Conservation (phyloP, 2,329 filamentous ascomycete genomes). For the Metarhizium humberi region DNA sequence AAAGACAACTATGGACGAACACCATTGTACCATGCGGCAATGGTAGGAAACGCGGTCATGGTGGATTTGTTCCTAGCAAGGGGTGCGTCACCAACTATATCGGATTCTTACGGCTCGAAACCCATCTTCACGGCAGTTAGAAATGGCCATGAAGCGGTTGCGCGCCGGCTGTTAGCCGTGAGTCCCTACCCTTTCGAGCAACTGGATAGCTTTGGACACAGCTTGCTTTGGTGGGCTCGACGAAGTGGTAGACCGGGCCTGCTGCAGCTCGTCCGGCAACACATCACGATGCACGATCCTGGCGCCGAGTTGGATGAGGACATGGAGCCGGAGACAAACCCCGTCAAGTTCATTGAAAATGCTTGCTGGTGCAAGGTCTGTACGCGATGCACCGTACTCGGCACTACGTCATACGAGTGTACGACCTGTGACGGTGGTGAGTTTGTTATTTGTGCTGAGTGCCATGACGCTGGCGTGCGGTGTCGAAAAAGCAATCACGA, state of each 20-base stretch:
- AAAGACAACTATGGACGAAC: constrained; percentile 4
- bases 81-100: neutral
- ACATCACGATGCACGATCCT: neutral
- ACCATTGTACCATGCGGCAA: constrained; percentile 1
- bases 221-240: constrained; percentile 5
- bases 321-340: neutral
- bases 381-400: constrained; percentile 4
- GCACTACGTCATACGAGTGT: constrained; percentile 4
- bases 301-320: neutral
- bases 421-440: constrained; percentile 7
- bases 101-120: neutral
- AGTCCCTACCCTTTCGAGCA: neutral
- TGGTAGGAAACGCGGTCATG: neutral
- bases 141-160: constrained; percentile 5
- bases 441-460: constrained; percentile 9
- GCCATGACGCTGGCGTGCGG: neutral
- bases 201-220: constrained; percentile 2
- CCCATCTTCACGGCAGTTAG: constrained; percentile 1
- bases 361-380: constrained; percentile 10
- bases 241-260: constrained; percentile 1
- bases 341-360: neutral
- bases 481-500: constrained; percentile 4
- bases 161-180: neutral
- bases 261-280: neutral
- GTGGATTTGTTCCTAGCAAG: constrained; percentile 1